Conservation (phyloP, 2,329 filamentous ascomycete species). For the Botryotinia calthae region DNA sequence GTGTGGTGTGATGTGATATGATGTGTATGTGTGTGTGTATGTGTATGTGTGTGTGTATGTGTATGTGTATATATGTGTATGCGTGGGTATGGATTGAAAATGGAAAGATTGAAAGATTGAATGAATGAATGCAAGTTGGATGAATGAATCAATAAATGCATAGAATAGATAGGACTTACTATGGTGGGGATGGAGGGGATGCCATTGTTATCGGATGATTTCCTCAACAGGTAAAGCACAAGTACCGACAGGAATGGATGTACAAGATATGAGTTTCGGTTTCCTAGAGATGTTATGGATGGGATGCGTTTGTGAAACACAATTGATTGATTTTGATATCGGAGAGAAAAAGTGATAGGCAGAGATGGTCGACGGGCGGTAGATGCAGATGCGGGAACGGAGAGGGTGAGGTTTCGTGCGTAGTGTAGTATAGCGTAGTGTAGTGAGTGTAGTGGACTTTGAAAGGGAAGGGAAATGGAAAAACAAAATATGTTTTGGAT, state of each 20-base stretch:
- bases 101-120: not conserved
- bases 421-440: not conserved
- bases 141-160: not conserved
- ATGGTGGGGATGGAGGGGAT: constrained; percentile 21
- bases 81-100: not conserved
- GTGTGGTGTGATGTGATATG: not conserved
- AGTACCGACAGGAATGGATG: not conserved
- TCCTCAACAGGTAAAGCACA: not conserved
- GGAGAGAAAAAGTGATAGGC: not conserved
- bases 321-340: not conserved
- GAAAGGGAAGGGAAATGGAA: not conserved
- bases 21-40: not conserved
- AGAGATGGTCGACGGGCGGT: not conserved
- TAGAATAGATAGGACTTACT: constrained; percentile 8
- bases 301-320: not conserved
- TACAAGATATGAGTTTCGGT: not conserved
- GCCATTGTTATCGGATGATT: constrained; percentile 13
- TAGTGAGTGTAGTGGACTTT: not conserved
- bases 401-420: not conserved
- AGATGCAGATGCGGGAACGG: not conserved
- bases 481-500: not conserved
- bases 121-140: not conserved
- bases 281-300: not conserved
- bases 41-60: not conserved
- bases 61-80: not conserved